Conservation (phyloP, 2,329 filamentous ascomycete genomes). For the Alternaria solani region DNA sequence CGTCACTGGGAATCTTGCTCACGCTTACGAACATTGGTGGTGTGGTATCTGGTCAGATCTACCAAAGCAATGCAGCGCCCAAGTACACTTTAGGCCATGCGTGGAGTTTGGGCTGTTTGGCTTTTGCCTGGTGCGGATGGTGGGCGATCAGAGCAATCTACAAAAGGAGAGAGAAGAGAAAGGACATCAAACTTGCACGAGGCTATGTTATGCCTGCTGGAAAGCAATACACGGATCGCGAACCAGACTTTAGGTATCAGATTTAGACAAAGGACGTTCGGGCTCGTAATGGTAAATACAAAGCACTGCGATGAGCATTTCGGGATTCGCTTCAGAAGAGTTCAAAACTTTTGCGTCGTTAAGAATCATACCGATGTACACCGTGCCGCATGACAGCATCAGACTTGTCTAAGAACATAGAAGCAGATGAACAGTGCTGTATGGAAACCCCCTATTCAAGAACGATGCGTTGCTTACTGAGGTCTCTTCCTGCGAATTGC, state of each 20-base stretch:
- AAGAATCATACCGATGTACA: not conserved
- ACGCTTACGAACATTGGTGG: slow-evolving; percentile 48
- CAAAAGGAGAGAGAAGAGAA: slow-evolving; percentile 39
- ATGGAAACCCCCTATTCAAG: not conserved
- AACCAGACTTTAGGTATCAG: slow-evolving; percentile 43
- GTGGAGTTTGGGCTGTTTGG: slow-evolving; percentile 49
- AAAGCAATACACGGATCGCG: slow-evolving; percentile 39
- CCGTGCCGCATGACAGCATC: not conserved
- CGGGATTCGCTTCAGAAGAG: not conserved
- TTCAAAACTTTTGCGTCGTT: too few relatives aligned
- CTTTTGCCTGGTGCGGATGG: slow-evolving; percentile 51
- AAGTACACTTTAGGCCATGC: slow-evolving; percentile 44
- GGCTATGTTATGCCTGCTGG: slow-evolving; percentile 26
- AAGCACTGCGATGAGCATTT: accelerated
- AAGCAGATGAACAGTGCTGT: not conserved
- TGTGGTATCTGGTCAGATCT: slow-evolving; percentile 46
- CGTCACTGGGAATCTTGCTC: slow-evolving; percentile 40
- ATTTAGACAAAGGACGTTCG: slow-evolving; percentile 8
- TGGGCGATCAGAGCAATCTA: slow-evolving; percentile 49
- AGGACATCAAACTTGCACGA: slow-evolving; percentile 38
- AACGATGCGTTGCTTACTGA: not conserved
- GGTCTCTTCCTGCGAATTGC: accelerated
- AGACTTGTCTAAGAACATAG: not conserved
- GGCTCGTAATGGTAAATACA: not conserved
- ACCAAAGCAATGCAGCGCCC: slow-evolving; percentile 39